Evolutionary conservation across 805 yeast genomes (phyloP), one percentile per base, ranked within the genome.

Genomic region (Ogataea paraovalis): DNA sequence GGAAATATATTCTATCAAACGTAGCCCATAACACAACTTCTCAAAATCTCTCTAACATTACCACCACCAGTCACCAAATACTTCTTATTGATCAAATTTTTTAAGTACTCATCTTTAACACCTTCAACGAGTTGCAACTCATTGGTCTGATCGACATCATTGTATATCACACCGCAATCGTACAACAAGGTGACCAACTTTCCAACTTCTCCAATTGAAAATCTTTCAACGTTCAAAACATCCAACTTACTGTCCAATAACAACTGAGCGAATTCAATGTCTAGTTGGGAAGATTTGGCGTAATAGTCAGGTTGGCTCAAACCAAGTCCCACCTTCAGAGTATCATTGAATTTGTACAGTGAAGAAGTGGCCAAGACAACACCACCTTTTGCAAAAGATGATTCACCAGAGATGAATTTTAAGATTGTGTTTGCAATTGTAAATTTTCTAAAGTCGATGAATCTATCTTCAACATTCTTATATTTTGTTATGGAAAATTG

Each of bases 61-160:
- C 90, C 90, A 58, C 79, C 80, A 32, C 88, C 88, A 52, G 80
- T 73, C 33, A 77, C 46, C 38, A 80, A 67, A 58, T 76, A 82
- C 58, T 76, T 77, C 55, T 78, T 76, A 28, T 72, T 66, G 1
- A 70, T 63, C 43, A 78, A 60, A 47, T 66, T 67, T 16, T 70
- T 72, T 21, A 60, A 39, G 21, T 57, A 56, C 23, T 43, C 52
- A 13, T 54, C 58, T 33, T 50, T 41, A 19, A 55, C 53, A 12
- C 43, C 32, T 8, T 41, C 34, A n/a, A 32, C 20, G 4, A n/a
- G 13, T 19, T 49, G 50, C 13, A 54, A 36, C 41, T 58, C 56
- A 16, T 51, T 50, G 13, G 55, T 58, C 34, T 67, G 71, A 36
- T 67, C 70, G 13, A 61, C 55, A 45, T 73, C 69, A 48, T 64